Base-by-base conservation (phyloP, 352 stramenopile species). In the Blastocystis sp. region DNA sequence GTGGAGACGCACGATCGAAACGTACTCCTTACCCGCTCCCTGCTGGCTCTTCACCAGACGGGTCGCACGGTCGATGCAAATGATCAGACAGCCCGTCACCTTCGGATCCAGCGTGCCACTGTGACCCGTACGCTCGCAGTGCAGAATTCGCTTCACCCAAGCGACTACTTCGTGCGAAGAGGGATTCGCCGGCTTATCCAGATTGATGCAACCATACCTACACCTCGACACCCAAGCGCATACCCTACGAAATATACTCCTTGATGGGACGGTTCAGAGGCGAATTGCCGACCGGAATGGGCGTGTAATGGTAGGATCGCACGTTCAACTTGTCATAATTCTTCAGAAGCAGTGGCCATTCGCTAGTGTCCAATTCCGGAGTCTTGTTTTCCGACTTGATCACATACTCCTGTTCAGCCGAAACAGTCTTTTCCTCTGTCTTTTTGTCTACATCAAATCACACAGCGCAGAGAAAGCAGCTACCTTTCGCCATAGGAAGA, bases 91-190 rank as follows among this genome's bases (percentile, higher is more conserved):
- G 72, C 97, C 97, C 4, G 97, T 99, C 29, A 99, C 97, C 90
- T 99, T 99, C 1, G 97, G 97, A 90, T 99, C 97, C 1, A 99
- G 91, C 1, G 97, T 99, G 29, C 97, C 97, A 38, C 91, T 97
- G 90, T 99, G 97, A 27, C 97, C 97, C 6, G 97, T 99, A 91
- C 99, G 99, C 67, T 99, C 96, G n/a, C 98, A 96, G 34, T 96
- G 91, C 27, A 99, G 88, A 72, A 99, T 99, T 81, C 96, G 94
- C 87, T 97, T 97, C 87, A 99, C 98, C 97, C 97, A 99, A 4
- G 93, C 94, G 46, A 99, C 97, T 1, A 99, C 96, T 89, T 99
- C 97, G 89, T 99, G 97, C 40, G 93, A 97, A 64, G 91, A 97
- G 38, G 97, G 97, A 90, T 99, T 99, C 42, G 96, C 94, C 18